phyloP scores from a whole-genome alignment of 306 rosid species.

The Rosa rugosa region DNA sequence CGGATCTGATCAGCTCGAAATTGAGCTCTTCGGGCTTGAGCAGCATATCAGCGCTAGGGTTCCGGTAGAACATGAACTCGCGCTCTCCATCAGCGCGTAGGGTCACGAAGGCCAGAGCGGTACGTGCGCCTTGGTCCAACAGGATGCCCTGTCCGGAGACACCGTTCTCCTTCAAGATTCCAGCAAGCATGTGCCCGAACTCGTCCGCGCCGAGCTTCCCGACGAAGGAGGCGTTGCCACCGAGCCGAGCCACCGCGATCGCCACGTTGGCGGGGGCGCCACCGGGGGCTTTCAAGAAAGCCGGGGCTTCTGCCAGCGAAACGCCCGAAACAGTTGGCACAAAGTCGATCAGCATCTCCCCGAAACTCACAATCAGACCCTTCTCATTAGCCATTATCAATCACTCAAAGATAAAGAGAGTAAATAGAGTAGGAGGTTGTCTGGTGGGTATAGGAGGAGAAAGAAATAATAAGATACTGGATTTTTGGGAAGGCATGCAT shows the following conservation, averaged over 20 bases:
- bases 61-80: conserved; percentile 95
- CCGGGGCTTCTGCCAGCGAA: conserved; percentile 85
- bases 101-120: conserved; percentile 92
- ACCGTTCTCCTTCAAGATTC: conserved; percentile 65
- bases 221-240: conserved; percentile 77
- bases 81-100: conserved; percentile 93
- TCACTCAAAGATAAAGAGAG: no score
- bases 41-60: conserved; percentile 96
- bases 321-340: conserved; percentile 87
- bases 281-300: conserved; percentile 91
- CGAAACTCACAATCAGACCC: conserved; percentile 77
- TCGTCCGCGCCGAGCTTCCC: conserved; percentile 96
- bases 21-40: conserved; percentile 81
- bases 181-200: conserved; percentile 93
- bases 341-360: conserved; percentile 96
- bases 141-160: conserved; percentile 60
- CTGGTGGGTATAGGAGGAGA: not conserved
- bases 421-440: no score
- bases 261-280: conserved; percentile 98
- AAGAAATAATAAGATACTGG: no score
- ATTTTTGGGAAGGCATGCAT: not conserved
- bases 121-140: conserved; percentile 82
- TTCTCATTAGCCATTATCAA: no score
- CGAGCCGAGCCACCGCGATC: conserved; percentile 79
- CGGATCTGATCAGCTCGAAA: conserved; percentile 82